Evolutionary conservation across 306 rosid genomes (phyloP).

Genomic region (Malus asiatica): DNA sequence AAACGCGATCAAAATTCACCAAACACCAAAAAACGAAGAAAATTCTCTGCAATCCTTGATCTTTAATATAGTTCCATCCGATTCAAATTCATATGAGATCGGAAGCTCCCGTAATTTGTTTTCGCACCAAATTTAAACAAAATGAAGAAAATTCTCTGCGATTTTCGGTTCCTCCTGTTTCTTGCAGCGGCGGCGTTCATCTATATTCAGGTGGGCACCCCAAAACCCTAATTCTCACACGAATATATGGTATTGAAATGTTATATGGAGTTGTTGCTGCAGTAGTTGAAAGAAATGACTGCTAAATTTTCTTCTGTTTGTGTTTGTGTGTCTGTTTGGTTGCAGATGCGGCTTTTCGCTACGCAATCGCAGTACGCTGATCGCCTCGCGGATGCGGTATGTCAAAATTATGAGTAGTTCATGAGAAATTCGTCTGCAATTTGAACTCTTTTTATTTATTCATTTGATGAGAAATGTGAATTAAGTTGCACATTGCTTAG

Average conservation of each 20-base stretch:
- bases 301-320: neutral
- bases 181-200: slow-evolving; percentile 72
- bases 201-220: slow-evolving; percentile 64
- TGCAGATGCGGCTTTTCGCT: slow-evolving; percentile 72
- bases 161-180: slow-evolving; percentile 75
- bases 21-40: neutral
- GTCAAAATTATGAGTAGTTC: slow-evolving; percentile 1
- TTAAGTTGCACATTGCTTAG: neutral
- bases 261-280: neutral
- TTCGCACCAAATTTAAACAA: neutral
- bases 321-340: neutral
- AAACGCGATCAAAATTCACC: neutral
- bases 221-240: neutral
- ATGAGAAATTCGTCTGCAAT: neutral
- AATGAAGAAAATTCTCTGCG: slow-evolving; percentile 65
- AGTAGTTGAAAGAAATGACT: neutral
- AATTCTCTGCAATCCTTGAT: neutral
- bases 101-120: neutral
- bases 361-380: slow-evolving; percentile 86
- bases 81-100: neutral
- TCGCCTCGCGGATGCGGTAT: slow-evolving; percentile 86
- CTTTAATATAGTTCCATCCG: neutral
- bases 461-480: neutral
- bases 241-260: neutral
- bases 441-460: neutral